A percentile compares a stretch with the other conserved stretches of the same genome.
These are phyloP conservation scores for Xylaria telfairii DNA, from an alignment of 495 filamentous ascomycete genomes.

Conservation along the genomic window DNA sequence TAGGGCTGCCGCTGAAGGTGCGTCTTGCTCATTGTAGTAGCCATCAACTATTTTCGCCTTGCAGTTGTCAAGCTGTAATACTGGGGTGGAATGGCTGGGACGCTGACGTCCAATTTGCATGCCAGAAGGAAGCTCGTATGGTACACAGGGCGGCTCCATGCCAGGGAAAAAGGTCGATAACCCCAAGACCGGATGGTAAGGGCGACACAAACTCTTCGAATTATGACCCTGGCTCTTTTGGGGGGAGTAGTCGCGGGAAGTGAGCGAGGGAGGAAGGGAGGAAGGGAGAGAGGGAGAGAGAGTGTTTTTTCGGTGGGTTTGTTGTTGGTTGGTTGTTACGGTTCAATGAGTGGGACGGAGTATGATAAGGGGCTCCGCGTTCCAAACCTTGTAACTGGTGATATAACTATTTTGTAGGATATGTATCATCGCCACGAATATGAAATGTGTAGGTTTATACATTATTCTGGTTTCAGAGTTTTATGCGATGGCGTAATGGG, in stretches of 20 bases:
- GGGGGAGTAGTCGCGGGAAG: slow-evolving; percentile 24
- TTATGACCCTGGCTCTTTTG: slow-evolving; percentile 6
- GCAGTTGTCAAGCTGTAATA: no score
- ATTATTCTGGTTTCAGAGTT: no score
- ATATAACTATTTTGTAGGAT: not conserved
- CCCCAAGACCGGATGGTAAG: slow-evolving; percentile 7
- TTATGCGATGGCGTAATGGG: no score
- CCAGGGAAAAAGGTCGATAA: slow-evolving; percentile 10
- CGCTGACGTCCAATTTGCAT: not conserved
- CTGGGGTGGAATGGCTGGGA: not conserved
- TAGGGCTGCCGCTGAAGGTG: slow-evolving; percentile 10
- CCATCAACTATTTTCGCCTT: not conserved
- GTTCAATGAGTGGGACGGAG: not conserved
- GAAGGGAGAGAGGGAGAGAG: not conserved
- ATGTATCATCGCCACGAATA: not conserved
- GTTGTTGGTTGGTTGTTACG: not conserved
- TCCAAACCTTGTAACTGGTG: no score
- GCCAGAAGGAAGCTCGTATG: slow-evolving; percentile 7
- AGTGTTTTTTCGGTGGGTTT: not conserved
- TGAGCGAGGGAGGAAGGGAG: not conserved
- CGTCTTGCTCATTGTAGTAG: not conserved
- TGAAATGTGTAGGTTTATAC: not conserved
- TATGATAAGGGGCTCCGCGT: not conserved
- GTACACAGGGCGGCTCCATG: slow-evolving; percentile 13
- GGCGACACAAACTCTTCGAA: slow-evolving; percentile 12